Conservation (phyloP, 2,329 filamentous ascomycete genomes). For the Xylariaceae sp. region DNA sequence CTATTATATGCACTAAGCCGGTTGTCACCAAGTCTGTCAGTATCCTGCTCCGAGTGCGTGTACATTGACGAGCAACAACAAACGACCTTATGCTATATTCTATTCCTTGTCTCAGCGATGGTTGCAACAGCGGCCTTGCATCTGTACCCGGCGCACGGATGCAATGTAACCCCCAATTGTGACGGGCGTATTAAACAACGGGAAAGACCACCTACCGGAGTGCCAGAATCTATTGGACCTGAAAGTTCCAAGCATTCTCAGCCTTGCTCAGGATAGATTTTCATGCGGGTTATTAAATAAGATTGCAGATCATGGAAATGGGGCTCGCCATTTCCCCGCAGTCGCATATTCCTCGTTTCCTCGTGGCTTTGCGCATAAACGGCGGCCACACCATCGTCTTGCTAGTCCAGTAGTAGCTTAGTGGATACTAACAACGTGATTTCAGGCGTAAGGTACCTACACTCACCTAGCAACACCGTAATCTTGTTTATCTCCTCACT, state of each 20-base stretch:
- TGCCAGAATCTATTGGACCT: constrained; percentile 18
- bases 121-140: constrained; percentile 13
- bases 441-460: constrained; percentile 19
- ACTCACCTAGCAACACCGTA: not conserved
- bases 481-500: not conserved
- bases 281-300: constrained; percentile 10
- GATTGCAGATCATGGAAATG: constrained; percentile 25
- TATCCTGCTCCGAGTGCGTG: not conserved
- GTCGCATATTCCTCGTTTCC: constrained; percentile 20
- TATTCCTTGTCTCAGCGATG: constrained; percentile 19
- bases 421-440: constrained; percentile 4
- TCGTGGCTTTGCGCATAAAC: constrained; percentile 24
- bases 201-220: constrained; percentile 2
- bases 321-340: constrained; percentile 16
- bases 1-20: too few relatives aligned
- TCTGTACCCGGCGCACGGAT: constrained; percentile 19
- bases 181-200: constrained; percentile 6
- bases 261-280: constrained; percentile 16
- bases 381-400: constrained; percentile 14
- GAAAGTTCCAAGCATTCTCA: constrained; percentile 15
- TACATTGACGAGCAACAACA: not conserved
- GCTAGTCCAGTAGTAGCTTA: constrained; percentile 20
- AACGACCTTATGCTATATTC: constrained; percentile 13
- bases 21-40: not conserved
- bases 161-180: constrained; percentile 23